Percentiles rank a stretch among this genome's conserved stretches.
These are phyloP conservation scores for Bacterosira constricta DNA, from an alignment of 108 stramenopile species.

Conservation along the genomic window DNA sequence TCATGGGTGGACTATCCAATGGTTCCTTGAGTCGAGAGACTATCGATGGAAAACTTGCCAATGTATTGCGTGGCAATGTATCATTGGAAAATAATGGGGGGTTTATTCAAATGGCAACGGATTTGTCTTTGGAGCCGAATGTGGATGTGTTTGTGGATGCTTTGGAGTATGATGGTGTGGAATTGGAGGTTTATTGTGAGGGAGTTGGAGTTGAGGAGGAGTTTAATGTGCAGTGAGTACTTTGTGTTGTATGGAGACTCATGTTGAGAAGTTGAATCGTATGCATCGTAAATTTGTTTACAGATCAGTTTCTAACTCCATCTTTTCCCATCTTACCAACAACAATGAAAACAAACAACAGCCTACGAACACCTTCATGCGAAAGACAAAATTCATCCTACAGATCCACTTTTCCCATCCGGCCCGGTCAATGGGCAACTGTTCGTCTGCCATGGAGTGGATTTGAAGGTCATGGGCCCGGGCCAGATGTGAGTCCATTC, in stretches of 20 bases:
- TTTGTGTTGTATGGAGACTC: neutral
- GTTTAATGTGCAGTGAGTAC: conserved; percentile 80
- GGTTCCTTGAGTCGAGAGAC: conserved; percentile 47
- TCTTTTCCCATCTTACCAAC: conserved; percentile 4
- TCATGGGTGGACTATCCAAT: conserved; percentile 68
- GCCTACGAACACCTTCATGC: conserved; percentile 64
- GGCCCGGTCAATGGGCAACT: conserved; percentile 55
- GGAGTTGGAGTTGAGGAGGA: conserved; percentile 43
- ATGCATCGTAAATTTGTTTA: no score
- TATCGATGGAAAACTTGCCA: conserved; percentile 31
- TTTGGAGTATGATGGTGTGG: conserved; percentile 68
- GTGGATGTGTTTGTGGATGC: conserved; percentile 61
- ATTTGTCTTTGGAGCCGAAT: conserved; percentile 62
- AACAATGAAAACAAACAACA: conserved; percentile 2
- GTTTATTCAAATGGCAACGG: conserved; percentile 84
- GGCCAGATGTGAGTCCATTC: conserved; percentile 53
- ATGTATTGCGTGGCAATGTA: conserved; percentile 66
- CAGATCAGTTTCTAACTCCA: neutral
- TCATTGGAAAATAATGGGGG: conserved; percentile 71
- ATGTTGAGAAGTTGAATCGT: no score
- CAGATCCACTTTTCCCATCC: conserved; percentile 52
- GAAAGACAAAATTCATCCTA: conserved; percentile 62
- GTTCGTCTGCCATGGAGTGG: conserved; percentile 64
- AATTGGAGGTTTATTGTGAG: conserved; percentile 70
- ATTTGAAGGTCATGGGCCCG: conserved; percentile 66